These are phyloP conservation scores for Zygosaccharomyces kombuchaensis DNA, from an alignment of 805 yeast species.

Conservation along the genomic window DNA sequence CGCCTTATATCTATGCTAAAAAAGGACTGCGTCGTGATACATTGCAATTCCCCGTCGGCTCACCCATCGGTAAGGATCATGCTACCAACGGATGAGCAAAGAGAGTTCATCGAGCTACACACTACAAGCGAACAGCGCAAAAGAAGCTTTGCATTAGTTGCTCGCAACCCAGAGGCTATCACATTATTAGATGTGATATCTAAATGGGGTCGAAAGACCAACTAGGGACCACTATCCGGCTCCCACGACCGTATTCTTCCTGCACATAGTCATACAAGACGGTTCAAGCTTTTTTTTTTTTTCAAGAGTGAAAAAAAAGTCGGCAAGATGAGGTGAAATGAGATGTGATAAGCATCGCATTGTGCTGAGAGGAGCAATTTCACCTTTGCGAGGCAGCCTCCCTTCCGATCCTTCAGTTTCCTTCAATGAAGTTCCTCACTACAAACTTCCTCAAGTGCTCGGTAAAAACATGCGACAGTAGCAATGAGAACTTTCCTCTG, in stretches of 20 bases:
- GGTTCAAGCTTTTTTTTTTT: not conserved
- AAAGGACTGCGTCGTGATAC: conserved; percentile 20
- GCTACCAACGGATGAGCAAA: conserved; percentile 13
- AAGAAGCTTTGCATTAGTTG: conserved; percentile 17
- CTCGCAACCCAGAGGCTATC: conserved; percentile 16
- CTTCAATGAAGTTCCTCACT: conserved; percentile 85
- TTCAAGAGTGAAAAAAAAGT: not conserved
- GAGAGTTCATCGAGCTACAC: conserved; percentile 4
- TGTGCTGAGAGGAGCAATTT: not conserved
- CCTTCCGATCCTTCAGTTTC: not conserved
- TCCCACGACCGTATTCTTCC: not conserved
- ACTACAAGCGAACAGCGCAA: conserved; percentile 10
- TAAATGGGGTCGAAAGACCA: conserved; percentile 7
- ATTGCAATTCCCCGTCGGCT: not conserved
- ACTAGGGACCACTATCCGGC: not conserved
- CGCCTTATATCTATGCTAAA: conserved; percentile 28
- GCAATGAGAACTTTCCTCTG: conserved; percentile 78
- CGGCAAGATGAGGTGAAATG: not conserved
- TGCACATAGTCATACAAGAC: not conserved
- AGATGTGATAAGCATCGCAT: not conserved
- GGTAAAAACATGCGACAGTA: conserved; percentile 69
- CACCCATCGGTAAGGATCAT: conserved; percentile 14
- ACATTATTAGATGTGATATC: conserved; percentile 17
- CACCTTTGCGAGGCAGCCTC: not conserved
- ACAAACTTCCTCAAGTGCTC: conserved; percentile 96